Percentiles rank a stretch among this genome's conserved stretches.
Conservation (phyloP, 2,329 filamentous ascomycete genomes). For the Fusarium sp. region DNA sequence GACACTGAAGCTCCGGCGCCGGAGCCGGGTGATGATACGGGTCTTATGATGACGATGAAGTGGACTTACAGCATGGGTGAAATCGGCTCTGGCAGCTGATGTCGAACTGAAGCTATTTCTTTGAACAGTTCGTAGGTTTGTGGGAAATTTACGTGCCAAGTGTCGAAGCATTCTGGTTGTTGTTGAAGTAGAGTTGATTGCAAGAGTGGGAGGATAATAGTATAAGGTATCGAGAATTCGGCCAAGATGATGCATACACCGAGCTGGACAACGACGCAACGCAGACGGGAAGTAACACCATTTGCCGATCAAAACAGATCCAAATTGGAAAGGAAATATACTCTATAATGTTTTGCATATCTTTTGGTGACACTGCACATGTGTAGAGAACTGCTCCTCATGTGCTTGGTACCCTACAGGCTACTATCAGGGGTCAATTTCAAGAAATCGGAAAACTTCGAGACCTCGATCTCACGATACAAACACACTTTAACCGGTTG, state of each 20-base stretch:
- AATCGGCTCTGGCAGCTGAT: constrained; percentile 48
- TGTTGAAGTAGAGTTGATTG: constrained; percentile 3
- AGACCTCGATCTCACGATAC: background rate
- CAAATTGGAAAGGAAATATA: background rate
- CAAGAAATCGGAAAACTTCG: background rate
- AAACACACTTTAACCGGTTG: background rate
- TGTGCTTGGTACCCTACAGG: background rate
- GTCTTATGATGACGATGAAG: background rate
- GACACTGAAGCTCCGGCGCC: constrained; percentile 10
- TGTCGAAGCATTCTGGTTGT: constrained; percentile 25
- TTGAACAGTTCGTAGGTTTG: constrained; percentile 3
- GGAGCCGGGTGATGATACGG: constrained; percentile 10
- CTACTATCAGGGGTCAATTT: background rate
- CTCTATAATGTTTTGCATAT: background rate
- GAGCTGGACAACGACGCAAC: constrained; percentile 6
- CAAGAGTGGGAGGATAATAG: background rate
- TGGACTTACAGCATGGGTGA: constrained; percentile 55
- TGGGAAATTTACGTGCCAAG: background rate
- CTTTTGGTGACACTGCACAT: background rate
- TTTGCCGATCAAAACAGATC: background rate
- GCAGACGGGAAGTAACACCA: background rate
- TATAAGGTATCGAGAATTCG: background rate
- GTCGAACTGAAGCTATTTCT: constrained; percentile 49
- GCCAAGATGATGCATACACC: background rate
- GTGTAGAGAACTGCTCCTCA: background rate